Evolutionary conservation across 176 grass and related monocot genomes (phyloP), one percentile per base, ranked within the genome.

Genomic region (Melocanna baccifera): DNA sequence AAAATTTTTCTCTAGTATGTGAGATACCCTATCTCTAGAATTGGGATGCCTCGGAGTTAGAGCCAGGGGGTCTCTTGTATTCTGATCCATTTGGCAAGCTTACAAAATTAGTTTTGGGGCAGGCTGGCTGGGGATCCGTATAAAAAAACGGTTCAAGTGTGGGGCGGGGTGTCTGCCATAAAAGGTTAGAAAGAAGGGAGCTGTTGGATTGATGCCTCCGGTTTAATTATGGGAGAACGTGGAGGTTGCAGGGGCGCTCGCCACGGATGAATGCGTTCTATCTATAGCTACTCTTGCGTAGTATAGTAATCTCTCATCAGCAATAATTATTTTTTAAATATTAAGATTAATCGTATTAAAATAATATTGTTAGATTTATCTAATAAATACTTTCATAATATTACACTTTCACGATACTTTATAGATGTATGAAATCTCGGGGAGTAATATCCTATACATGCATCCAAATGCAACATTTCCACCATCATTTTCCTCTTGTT

Each of bases 141-240:
- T 87, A 69, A 28, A 69, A 28, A 91, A 91, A 87, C 75, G 76
- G 89, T 84, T 87, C 81, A 52, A 64, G 85, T 37, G 52, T 80
- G 84, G 75, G 67, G 75, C 52, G 75, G n/a, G 12, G 84, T 79
- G 80, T 83, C 88, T 78, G 79, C 84, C 62, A 84, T 76, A 56
- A 87, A 89, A 90, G 81, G 84, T 73, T 70, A 51, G 78, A 85
- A 42, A 79, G 51, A 56, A 53, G 41, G 41, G 30, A 25, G 86
- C 81, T 89, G 77, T 92, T 89, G 80, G 90, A 92, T 94, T 47
- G 92, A 81, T 82, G 90, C 89, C 83, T 71, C 22, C 75, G n/a
- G 25, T 36, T 47, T 63, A 67, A 87, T 76, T 89, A 81, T 77
- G 61, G 83, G 79, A 12, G 51, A 86, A 91, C 83, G 80, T 87